phyloP scores from a whole-genome alignment of 768 basidiomycete genomes.

The Leucocoprinus sp. region DNA sequence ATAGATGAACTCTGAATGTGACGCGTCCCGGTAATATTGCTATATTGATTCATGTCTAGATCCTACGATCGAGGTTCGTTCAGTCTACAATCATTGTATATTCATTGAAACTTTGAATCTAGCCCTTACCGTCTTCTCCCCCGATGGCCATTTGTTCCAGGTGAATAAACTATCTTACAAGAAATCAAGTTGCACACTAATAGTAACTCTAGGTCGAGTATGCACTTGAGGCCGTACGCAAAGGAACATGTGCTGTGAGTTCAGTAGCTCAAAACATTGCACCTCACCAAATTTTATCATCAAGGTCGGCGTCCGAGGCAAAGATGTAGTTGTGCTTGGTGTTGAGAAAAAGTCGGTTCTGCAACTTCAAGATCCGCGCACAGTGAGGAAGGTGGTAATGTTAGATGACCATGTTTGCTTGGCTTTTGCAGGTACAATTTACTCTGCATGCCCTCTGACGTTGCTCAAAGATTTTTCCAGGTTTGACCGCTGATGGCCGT shows the following conservation, averaged over 20 bases:
- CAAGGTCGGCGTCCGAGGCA: slow-evolving; percentile 93
- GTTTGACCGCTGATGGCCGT: slow-evolving; percentile 94
- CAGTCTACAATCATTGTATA: background rate
- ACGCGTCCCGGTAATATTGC: slow-evolving; percentile 33
- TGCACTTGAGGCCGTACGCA: slow-evolving; percentile 93
- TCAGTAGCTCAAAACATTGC: background rate
- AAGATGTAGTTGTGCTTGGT: slow-evolving; percentile 90
- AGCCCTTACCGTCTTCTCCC: slow-evolving; percentile 98
- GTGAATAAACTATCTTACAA: slow-evolving; percentile 29
- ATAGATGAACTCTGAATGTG: slow-evolving; percentile 25
- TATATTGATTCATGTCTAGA: slow-evolving; percentile 60
- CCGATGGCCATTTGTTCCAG: slow-evolving; percentile 98
- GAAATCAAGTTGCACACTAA: slow-evolving; percentile 10
- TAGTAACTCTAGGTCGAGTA: slow-evolving; percentile 78
- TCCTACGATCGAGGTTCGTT: slow-evolving; percentile 91
- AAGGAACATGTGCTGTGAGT: slow-evolving; percentile 92
- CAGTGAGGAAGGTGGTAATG: slow-evolving; percentile 97
- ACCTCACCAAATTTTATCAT: background rate
- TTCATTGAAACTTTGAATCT: background rate
- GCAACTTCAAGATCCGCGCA: slow-evolving; percentile 96
- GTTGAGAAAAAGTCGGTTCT: slow-evolving; percentile 99
- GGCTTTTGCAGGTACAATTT: slow-evolving; percentile 81
- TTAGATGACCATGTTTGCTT: slow-evolving; percentile 96
- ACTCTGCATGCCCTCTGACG: slow-evolving; percentile 2
- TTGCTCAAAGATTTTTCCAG: slow-evolving; percentile 31